Conservation (phyloP, 768 basidiomycete species). For the Calocybe indica region DNA sequence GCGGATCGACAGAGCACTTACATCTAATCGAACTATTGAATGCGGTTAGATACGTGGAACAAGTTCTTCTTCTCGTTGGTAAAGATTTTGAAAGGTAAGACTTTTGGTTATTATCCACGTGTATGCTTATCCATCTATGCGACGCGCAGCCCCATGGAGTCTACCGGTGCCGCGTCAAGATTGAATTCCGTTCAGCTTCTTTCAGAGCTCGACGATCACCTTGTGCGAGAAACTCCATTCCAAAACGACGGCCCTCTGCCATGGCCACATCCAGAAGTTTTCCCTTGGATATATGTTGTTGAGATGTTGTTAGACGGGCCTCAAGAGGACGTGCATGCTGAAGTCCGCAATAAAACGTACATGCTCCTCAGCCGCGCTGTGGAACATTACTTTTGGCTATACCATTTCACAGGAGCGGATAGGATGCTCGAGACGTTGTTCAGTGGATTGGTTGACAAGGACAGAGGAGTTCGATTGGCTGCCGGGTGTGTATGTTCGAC, state of each 20-base stretch:
- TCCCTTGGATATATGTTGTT: constrained; percentile 29
- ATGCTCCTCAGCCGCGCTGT: constrained; percentile 34
- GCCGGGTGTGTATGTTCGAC: constrained; percentile 47
- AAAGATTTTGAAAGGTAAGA: too few relatives aligned
- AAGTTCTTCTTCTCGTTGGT: too few relatives aligned
- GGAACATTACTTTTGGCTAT: constrained; percentile 31
- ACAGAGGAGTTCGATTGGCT: constrained; percentile 55
- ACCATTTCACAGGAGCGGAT: constrained; percentile 23
- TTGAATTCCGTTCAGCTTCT: too few relatives aligned
- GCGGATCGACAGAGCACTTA: too few relatives aligned
- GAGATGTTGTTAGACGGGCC: constrained; percentile 40
- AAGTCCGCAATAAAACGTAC: constrained; percentile 40
- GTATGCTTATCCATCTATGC: too few relatives aligned
- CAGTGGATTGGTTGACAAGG: constrained; percentile 43
- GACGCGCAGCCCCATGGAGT: too few relatives aligned
- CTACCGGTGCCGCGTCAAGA: too few relatives aligned
- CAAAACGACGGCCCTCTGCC: constrained; percentile 6
- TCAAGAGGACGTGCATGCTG: constrained; percentile 35
- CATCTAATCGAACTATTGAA: too few relatives aligned
- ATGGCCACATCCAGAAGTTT: constrained; percentile 18
- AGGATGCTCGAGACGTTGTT: constrained; percentile 32
- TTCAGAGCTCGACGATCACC: too few relatives aligned
- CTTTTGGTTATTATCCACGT: too few relatives aligned
- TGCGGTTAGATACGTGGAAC: too few relatives aligned
- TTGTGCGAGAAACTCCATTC: constrained; percentile 7